Conservation (phyloP, 306 rosid species). For the Mucuna pruriens region DNA sequence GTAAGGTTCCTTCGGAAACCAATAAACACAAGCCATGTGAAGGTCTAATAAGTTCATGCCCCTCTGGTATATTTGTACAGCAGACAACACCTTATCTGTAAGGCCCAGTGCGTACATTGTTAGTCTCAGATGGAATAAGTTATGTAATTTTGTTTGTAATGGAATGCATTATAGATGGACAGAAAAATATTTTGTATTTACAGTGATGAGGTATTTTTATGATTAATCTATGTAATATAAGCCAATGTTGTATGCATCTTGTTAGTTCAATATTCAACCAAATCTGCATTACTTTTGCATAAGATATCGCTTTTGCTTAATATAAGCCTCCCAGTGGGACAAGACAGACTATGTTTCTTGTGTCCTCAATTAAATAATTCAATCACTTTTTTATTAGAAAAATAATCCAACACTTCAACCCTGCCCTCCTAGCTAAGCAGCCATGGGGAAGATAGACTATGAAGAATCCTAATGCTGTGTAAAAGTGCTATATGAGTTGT, state of each 20-base stretch:
- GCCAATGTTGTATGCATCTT: background rate
- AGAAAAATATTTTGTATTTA: background rate
- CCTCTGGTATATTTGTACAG: background rate
- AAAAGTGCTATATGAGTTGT: background rate
- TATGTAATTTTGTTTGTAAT: background rate
- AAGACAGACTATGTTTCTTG: background rate
- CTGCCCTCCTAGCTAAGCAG: background rate
- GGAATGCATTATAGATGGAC: background rate
- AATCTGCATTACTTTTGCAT: background rate
- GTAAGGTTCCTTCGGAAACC: slow-evolving; percentile 59
- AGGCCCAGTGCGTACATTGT: background rate
- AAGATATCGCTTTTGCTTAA: background rate
- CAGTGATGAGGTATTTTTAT: background rate
- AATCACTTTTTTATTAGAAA: background rate
- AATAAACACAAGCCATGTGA: slow-evolving; percentile 43
- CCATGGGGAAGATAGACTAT: background rate
- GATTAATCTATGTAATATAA: background rate
- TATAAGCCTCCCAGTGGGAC: background rate
- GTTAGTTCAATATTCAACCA: background rate
- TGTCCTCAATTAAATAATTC: background rate
- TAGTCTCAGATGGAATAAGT: background rate
- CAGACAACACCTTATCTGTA: background rate
- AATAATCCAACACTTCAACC: background rate
- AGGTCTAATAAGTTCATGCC: slow-evolving; percentile 22
- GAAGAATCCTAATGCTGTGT: background rate